These are phyloP conservation scores for Colletotrichum gigasporum DNA, from an alignment of 2,329 filamentous ascomycete species.

Conservation along the genomic window DNA sequence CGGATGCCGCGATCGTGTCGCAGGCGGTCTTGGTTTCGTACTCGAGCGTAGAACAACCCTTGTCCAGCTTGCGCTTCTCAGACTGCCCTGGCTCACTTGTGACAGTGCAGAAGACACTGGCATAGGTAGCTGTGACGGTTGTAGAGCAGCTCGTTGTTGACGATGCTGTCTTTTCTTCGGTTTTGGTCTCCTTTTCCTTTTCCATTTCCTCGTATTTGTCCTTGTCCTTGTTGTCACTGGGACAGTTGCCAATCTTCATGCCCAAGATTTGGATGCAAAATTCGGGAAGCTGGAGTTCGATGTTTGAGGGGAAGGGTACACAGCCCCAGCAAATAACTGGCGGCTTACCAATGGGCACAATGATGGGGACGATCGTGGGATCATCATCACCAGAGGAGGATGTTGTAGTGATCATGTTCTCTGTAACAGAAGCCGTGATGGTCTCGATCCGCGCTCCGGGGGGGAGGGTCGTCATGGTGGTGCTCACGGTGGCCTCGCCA, in stretches of 20 bases:
- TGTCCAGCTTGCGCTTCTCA: background rate
- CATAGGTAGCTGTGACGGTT: background rate
- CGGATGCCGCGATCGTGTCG: background rate
- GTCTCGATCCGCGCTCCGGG: background rate
- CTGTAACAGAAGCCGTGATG: background rate
- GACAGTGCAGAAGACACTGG: background rate
- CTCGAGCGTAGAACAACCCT: background rate
- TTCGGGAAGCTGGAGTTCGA: background rate
- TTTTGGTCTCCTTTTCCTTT: too few relatives aligned
- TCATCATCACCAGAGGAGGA: background rate
- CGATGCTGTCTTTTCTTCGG: too few relatives aligned
- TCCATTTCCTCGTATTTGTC: too few relatives aligned
- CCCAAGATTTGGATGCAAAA: background rate
- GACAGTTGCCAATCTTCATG: background rate
- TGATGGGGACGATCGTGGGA: background rate
- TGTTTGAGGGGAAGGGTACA: background rate
- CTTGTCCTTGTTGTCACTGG: background rate
- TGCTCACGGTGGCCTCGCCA: background rate
- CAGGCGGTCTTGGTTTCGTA: background rate
- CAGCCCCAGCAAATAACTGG: background rate
- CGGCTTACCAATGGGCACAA: background rate
- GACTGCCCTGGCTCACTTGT: background rate
- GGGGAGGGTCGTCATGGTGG: background rate
- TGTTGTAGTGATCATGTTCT: background rate
- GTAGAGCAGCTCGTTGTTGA: background rate